Evolutionary conservation across 106 monocot genomes (phyloP).

Genomic region (Acanthochlamys bracteata): DNA sequence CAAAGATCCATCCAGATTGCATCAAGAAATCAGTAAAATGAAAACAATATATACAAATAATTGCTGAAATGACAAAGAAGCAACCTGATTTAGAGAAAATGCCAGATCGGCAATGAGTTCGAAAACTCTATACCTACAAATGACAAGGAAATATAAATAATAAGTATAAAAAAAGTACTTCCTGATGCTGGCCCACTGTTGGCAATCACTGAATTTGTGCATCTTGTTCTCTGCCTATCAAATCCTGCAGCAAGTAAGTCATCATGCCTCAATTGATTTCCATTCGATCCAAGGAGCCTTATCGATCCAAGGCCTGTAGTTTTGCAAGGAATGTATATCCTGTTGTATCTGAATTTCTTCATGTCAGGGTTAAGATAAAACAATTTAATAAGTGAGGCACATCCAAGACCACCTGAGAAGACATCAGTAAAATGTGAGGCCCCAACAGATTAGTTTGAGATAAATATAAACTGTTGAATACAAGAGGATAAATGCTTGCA

Average conservation of each 20-base stretch:
- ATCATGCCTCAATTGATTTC: conserved; percentile 4
- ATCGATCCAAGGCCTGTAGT: too few relatives aligned
- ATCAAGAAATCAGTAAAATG: too few relatives aligned
- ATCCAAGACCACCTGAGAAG: too few relatives aligned
- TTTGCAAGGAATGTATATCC: too few relatives aligned
- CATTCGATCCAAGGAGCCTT: neutral
- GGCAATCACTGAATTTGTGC: conserved; percentile 8
- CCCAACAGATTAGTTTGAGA: too few relatives aligned
- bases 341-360: too few relatives aligned
- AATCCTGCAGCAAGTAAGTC: conserved; percentile 2
- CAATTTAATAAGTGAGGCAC: too few relatives aligned
- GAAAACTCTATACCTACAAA: neutral
- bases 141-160: neutral
- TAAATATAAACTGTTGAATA: too few relatives aligned
- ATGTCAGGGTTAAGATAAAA: too few relatives aligned
- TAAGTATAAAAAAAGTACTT: conserved; percentile 15
- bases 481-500: too few relatives aligned
- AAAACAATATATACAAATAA: neutral
- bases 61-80: neutral
- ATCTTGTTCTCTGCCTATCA: neutral
- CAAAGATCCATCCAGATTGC: too few relatives aligned
- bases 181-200: conserved; percentile 18
- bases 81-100: neutral
- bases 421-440: too few relatives aligned
- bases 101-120: neutral